Base-by-base conservation (phyloP, 805 yeast genomes). In the Maudiozyma bulderi region DNA sequence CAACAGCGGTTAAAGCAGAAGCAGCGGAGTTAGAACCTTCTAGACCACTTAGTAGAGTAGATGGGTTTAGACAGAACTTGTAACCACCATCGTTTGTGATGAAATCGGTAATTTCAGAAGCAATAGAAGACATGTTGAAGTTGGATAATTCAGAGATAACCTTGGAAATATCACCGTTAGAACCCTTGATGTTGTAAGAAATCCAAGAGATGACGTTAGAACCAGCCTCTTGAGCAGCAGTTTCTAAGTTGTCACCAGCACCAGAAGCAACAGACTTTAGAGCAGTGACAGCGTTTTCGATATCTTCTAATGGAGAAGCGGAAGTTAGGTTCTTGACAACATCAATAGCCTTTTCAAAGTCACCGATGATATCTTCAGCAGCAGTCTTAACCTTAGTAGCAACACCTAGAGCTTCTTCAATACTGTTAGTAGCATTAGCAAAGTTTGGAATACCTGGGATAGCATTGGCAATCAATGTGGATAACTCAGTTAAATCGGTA, bases 401-500 rank as follows among this genome's bases (percentile, higher is more conserved):
- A 43, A 15, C 40, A 6, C 34, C 32, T 11, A 43, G 3, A 28
- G 45, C 40, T 26, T 32, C 39, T 13, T 15, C 40, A 9, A 29
- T n/a, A 7, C n/a, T 33, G 14, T 33, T 11, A 28, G 45, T 33
- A 13, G 33, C 31, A 5, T 43, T 43, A 11, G 32, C 45, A 20
- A 43, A 43, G 33, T 32, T 43, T 43, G 45, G 45, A 34, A 43
- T 26, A 43, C 45, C 45, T 43, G 45, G 45, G 20, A 43, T 20
- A 13, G 45, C 39, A 13, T 11, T 34, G 9, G 45, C 8, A 20
- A 43, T 31, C 6, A 33, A 34, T n/a, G 14, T 8, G 8, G 45
- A 28, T 26, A 43, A 28, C 13, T 43, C 31, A 33, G 40, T 28
- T 33, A 43, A 34, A 15, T 43, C 40, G 10, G 39, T 32, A 8